phyloP scores from a whole-genome alignment of 1,139 yeast species.

The Candida glucosophila region DNA sequence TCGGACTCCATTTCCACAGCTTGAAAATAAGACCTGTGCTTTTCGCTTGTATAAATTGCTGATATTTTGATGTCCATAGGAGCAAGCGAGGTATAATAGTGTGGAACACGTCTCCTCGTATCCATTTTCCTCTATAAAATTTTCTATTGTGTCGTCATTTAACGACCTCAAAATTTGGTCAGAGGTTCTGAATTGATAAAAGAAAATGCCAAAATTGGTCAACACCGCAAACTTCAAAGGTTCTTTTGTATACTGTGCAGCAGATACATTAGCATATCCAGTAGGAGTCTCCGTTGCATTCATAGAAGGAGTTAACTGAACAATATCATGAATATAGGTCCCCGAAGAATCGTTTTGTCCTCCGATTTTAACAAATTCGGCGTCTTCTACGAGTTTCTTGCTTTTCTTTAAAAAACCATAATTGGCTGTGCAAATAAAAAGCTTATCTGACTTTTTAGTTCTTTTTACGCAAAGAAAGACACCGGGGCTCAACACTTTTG shows the following conservation, averaged over 20 bases:
- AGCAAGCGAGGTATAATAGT: constrained; percentile 74
- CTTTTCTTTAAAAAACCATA: constrained; percentile 73
- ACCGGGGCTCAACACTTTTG: constrained; percentile 71
- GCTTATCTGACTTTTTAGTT: constrained; percentile 37
- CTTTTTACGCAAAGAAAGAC: constrained; percentile 51
- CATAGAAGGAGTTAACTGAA: constrained; percentile 61
- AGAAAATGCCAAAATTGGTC: constrained; percentile 70
- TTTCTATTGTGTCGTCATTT: constrained; percentile 47
- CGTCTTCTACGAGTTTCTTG: constrained; percentile 69
- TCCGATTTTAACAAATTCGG: constrained; percentile 60
- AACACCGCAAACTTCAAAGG: constrained; percentile 70
- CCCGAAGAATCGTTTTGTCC: constrained; percentile 15
- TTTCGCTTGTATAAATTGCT: constrained; percentile 39
- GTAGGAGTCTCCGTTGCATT: constrained; percentile 64
- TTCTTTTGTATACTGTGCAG: constrained; percentile 66
- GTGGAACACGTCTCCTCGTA: constrained; percentile 78
- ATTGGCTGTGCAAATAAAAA: constrained; percentile 76
- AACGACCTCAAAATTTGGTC: constrained; percentile 66
- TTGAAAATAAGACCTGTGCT: constrained; percentile 44
- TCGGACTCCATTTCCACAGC: constrained; percentile 48
- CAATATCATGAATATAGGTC: constrained; percentile 58
- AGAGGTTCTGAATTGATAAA: constrained; percentile 73
- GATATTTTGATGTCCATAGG: constrained; percentile 46
- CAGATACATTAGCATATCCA: constrained; percentile 77
- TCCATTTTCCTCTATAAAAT: constrained; percentile 41